phyloP scores from a whole-genome alignment of 331 rosid genomes.

The Pyracantha coccinea region DNA sequence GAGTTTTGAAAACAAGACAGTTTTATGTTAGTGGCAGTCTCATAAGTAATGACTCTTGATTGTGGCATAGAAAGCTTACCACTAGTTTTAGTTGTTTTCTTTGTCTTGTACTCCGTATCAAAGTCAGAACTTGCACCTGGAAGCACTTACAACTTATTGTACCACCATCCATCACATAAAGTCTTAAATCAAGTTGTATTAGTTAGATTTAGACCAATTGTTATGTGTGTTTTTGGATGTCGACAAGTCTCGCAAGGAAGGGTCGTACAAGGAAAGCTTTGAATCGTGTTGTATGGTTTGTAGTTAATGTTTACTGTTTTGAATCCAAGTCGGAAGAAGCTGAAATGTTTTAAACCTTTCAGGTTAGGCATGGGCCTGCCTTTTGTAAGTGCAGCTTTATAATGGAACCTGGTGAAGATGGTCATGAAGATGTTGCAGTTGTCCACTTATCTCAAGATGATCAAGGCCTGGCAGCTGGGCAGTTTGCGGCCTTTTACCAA shows the following conservation, averaged over 20 bases:
- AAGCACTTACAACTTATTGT: not conserved
- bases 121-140: not conserved
- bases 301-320: not conserved
- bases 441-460: conserved; percentile 69
- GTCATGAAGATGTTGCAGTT: conserved; percentile 43
- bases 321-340: not conserved
- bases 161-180: not conserved
- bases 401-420: conserved; percentile 45
- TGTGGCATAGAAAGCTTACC: not conserved
- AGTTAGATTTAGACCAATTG: not conserved
- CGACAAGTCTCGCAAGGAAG: not conserved
- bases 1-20: not conserved
- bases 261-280: not conserved
- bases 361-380: conserved; percentile 95
- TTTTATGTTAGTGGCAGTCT: not conserved
- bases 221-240: not conserved
- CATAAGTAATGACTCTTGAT: not conserved
- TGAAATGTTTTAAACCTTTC: conserved; percentile 21
- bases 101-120: not conserved
- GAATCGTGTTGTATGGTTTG: not conserved
- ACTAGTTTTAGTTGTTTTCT: not conserved
- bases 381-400: conserved; percentile 54
- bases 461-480: conserved; percentile 97
- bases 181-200: not conserved
- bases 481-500: conserved; percentile 75